These are phyloP conservation scores for Syncephalastrum contaminatum DNA, from an alignment of 371 early-diverging fungal genomes.

Conservation along the genomic window DNA sequence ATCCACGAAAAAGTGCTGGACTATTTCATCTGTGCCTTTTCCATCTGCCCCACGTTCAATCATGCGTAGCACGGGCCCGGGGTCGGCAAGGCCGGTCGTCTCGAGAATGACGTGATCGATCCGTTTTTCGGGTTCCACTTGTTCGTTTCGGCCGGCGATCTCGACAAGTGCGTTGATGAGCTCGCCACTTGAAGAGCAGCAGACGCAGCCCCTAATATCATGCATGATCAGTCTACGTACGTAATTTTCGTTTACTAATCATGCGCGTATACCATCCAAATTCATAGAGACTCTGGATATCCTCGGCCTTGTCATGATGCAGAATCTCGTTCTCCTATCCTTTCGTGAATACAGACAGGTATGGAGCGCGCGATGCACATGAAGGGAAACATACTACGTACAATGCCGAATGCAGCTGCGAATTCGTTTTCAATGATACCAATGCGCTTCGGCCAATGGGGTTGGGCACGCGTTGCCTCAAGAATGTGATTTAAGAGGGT, in stretches of 20 bases:
- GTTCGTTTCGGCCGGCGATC: constrained; percentile 24
- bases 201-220: constrained; percentile 34
- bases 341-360: too few species aligned
- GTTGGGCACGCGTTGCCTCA: constrained; percentile 11
- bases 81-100: constrained; percentile 41
- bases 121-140: constrained; percentile 9
- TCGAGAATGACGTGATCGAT: constrained; percentile 32
- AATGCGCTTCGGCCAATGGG: constrained; percentile 22
- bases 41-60: constrained; percentile 30
- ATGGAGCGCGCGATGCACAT: not conserved
- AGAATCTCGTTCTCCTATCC: constrained; percentile 33
- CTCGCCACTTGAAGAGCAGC: constrained; percentile 39
- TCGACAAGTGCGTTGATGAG: constrained; percentile 28
- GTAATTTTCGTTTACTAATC: not conserved
- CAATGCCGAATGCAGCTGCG: constrained; percentile 41
- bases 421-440: constrained; percentile 46
- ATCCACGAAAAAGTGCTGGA: constrained; percentile 31
- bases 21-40: constrained; percentile 30
- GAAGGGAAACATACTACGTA: not conserved
- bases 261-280: constrained; percentile 28
- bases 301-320: constrained; percentile 22
- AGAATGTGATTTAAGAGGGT: constrained; percentile 37
- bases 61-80: constrained; percentile 31
- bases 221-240: not conserved
- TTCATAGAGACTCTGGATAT: constrained; percentile 35